Conservation (phyloP, 139 green algal genomes). For the Raphidocelis subcapitata region DNA sequence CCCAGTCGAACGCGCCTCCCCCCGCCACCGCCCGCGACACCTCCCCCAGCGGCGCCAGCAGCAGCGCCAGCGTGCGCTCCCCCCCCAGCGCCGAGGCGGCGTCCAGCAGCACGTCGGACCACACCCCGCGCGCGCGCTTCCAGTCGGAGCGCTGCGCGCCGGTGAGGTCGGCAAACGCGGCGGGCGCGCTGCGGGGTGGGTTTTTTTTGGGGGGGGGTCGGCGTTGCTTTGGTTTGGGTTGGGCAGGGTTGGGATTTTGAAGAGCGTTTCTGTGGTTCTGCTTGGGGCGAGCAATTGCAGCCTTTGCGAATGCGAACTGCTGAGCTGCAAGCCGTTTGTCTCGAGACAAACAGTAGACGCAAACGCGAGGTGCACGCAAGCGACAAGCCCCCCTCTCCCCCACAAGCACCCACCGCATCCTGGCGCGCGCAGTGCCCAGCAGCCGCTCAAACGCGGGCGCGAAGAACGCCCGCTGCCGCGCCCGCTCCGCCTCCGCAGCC, state of each 20-base stretch:
- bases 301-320: too few relatives aligned
- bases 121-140: conserved; percentile 43
- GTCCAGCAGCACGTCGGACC: conserved; percentile 59
- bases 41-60: conserved; percentile 51
- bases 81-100: conserved; percentile 57
- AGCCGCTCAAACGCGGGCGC: conserved; percentile 71
- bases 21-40: not conserved
- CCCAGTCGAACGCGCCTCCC: conserved; percentile 63
- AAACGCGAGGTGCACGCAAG: too few relatives aligned
- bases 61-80: conserved; percentile 15
- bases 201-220: too few relatives aligned
- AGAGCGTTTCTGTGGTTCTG: too few relatives aligned
- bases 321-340: too few relatives aligned
- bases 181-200: conserved; percentile 9
- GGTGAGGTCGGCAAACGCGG: not conserved
- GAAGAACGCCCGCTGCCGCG: conserved; percentile 61
- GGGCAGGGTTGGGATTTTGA: too few relatives aligned
- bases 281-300: too few relatives aligned
- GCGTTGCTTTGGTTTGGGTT: too few relatives aligned
- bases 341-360: too few relatives aligned
- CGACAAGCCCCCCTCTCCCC: not conserved
- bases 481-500: conserved; percentile 30
- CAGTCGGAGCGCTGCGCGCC: conserved; percentile 8
- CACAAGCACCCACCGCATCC: conserved; percentile 40
- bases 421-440: conserved; percentile 57